Evolutionary conservation across 2,329 filamentous ascomycete species (phyloP).

Genomic region (Sporothrix mexicana): DNA sequence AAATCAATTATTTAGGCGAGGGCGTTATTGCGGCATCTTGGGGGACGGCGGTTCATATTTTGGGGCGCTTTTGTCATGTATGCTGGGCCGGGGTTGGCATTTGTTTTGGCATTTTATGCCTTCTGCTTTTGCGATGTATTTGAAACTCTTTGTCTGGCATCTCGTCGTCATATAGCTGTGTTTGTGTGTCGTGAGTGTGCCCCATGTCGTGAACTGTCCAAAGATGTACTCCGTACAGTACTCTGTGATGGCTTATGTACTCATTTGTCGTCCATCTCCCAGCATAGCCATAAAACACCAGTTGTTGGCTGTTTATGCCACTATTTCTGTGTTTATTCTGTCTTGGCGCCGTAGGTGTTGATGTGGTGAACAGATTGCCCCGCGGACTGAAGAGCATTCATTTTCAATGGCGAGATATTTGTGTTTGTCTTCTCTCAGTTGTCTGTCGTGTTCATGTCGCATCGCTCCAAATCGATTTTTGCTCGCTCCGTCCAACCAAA

Average conservation of each 20-base stretch:
- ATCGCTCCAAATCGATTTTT: slow-evolving; percentile 55
- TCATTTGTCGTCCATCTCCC: too few relatives aligned
- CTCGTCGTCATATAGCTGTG: not conserved
- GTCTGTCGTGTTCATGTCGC: slow-evolving; percentile 12
- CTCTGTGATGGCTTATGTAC: too few relatives aligned
- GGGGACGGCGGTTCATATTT: slow-evolving; percentile 4
- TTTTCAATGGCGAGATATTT: not conserved
- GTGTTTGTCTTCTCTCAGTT: not conserved
- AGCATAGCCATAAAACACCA: too few relatives aligned
- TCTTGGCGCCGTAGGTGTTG: too few relatives aligned
- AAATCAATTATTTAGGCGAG: not conserved
- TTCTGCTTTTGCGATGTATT: slow-evolving; percentile 2
- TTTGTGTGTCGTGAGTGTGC: not conserved
- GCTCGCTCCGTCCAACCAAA: slow-evolving; percentile 58
- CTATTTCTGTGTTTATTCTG: too few relatives aligned
- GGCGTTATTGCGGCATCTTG: slow-evolving; percentile 22
- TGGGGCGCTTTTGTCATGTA: slow-evolving; percentile 18
- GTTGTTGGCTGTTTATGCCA: too few relatives aligned
- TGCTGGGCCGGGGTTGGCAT: slow-evolving; percentile 16
- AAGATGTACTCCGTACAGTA: not conserved
- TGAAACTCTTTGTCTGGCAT: not conserved
- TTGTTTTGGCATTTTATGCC: not conserved
- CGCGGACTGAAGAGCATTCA: not conserved
- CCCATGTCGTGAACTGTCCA: not conserved
- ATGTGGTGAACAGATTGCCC: not conserved